A percentile compares a stretch with the other conserved stretches of the same genome.
These are phyloP conservation scores for Umbelopsis ramanniana DNA, from an alignment of 192 early-diverging fungal species.

Conservation along the genomic window DNA sequence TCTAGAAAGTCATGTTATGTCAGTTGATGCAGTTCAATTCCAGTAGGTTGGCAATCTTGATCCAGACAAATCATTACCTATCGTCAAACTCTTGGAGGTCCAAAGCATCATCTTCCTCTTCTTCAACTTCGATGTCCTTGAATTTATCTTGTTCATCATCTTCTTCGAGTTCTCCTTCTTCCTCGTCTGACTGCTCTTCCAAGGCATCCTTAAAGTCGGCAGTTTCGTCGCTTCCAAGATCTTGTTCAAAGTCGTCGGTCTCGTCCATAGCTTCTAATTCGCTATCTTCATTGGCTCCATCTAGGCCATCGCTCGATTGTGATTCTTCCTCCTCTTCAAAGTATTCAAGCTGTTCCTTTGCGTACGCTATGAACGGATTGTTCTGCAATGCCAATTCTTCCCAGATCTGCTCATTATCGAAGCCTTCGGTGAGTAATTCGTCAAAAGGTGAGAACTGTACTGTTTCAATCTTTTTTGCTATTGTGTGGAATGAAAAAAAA, in stretches of 20 bases:
- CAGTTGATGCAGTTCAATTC: too few species aligned
- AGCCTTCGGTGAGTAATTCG: conserved; percentile 70
- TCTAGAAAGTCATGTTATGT: too few species aligned
- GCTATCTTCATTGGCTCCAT: conserved; percentile 24
- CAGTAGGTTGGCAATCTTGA: too few species aligned
- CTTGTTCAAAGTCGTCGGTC: conserved; percentile 37
- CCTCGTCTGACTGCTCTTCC: conserved; percentile 47
- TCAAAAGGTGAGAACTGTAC: conserved; percentile 57
- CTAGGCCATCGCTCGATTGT: not conserved
- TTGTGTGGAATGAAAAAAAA: not conserved
- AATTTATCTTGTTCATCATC: conserved; percentile 40
- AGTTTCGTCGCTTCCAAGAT: conserved; percentile 42
- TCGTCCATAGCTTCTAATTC: conserved; percentile 16
- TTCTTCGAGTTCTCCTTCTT: conserved; percentile 44
- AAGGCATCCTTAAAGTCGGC: conserved; percentile 46
- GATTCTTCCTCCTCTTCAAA: conserved; percentile 28
- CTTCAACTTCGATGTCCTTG: conserved; percentile 28
- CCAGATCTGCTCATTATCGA: conserved; percentile 91
- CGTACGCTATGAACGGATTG: conserved; percentile 73
- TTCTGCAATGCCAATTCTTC: conserved; percentile 90
- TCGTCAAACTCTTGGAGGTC: conserved; percentile 22
- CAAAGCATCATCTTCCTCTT: conserved; percentile 35
- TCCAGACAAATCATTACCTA: not conserved
- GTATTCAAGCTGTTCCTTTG: conserved; percentile 49
- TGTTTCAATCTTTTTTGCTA: conserved; percentile 55